Conservation (phyloP, 306 rosid species). For the Canavalia ensiformis region DNA sequence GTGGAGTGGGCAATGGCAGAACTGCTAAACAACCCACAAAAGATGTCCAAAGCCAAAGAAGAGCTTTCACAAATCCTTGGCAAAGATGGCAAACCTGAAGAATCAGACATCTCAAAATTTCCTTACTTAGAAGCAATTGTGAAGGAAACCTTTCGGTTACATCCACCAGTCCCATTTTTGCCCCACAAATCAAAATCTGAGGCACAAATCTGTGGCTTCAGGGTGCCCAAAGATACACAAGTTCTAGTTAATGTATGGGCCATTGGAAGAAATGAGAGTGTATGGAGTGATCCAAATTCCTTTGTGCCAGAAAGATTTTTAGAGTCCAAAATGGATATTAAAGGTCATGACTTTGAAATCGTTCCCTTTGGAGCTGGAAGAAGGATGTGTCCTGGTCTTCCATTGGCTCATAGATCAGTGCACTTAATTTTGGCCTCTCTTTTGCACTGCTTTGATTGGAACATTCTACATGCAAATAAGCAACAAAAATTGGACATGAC, state of each 20-base stretch:
- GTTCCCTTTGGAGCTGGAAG: too few species aligned
- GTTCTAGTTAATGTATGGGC: slow-evolving; percentile 27
- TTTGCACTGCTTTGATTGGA: too few species aligned
- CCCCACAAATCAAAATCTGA: slow-evolving; percentile 35
- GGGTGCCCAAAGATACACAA: slow-evolving; percentile 7
- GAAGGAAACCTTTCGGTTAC: too few species aligned
- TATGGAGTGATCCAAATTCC: background rate
- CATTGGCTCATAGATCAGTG: too few species aligned
- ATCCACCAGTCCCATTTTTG: background rate
- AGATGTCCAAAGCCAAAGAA: background rate
- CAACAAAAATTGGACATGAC: too few species aligned
- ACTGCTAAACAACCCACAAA: background rate
- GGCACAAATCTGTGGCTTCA: background rate
- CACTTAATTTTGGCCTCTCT: too few species aligned
- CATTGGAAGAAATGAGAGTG: background rate
- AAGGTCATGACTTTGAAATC: too few species aligned
- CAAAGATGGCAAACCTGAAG: background rate
- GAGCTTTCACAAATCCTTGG: slow-evolving; percentile 21
- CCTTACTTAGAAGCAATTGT: too few species aligned
- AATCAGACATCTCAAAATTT: too few species aligned
- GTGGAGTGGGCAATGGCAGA: too few species aligned
- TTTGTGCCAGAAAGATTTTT: slow-evolving; percentile 48
- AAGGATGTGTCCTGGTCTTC: too few species aligned
- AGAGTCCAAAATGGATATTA: background rate
- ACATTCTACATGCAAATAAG: too few species aligned